Base-by-base conservation (phyloP, 306 rosid species). In the Acmispon strigosus region DNA sequence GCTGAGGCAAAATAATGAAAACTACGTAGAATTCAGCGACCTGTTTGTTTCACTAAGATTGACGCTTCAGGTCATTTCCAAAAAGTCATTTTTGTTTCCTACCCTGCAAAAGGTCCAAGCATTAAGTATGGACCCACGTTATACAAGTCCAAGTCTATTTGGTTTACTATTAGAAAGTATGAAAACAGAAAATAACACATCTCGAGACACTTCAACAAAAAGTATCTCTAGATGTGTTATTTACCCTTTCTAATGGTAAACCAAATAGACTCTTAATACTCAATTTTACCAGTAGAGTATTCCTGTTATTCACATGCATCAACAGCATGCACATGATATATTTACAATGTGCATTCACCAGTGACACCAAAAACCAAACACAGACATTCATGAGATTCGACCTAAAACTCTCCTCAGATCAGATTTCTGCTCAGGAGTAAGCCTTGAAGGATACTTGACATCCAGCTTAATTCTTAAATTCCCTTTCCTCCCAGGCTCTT, bases 401-500 rank as follows among this genome's bases (percentile, higher is more conserved):
- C 96, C 91, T 66, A 94, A 79, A 69, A 87, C 96, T 77, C 96
- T 84, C 69, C 81, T 94, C 74, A 94, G 78, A 78, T 89, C 96
- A 66, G 90, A 82, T 76, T 91, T 94, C 78, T 94, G 97, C 82
- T 87, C 92, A 18, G 82, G 12, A 17, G 92, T 86, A 54, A 94
- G 79, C 63, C 89, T 86, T 17, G 89, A 83, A 16, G 99, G 99
- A 73, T 91, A 94, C 78, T 81, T 86, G 66, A 94, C 89, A 8
- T 86, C 96, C 73, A 94, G 78, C 76, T 86, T 94, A 69, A 91
- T 79, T 75, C 86, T 89, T 84, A 94, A 85, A 75, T 89, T 87
- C 47, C 99, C 99, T 76, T 78, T 91, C 82, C 65, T 94, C 39
- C 99, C 92, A 7, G 87, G 91, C 72, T 94, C 92, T 78, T 84